These are phyloP conservation scores for Rhodotorula sp. DNA, from an alignment of 1,284 basidiomycete species.

Conservation along the genomic window DNA sequence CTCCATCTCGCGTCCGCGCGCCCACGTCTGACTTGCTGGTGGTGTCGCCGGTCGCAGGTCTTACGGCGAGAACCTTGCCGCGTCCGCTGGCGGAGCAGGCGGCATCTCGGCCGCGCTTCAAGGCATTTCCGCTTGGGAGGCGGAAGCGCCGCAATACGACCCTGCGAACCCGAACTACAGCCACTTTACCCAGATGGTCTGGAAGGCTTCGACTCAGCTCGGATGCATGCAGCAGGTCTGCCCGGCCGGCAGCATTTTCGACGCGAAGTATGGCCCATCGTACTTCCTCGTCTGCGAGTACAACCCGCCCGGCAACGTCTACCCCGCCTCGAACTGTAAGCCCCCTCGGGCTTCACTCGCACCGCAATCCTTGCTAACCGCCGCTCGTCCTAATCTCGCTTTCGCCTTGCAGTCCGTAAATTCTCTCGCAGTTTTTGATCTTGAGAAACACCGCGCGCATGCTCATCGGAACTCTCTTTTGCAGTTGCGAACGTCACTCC, in stretches of 20 bases:
- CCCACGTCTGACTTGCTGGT: too few relatives aligned
- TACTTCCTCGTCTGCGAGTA: conserved; percentile 34
- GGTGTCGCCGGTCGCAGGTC: background rate
- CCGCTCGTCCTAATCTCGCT: background rate
- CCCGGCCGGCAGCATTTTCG: conserved; percentile 25
- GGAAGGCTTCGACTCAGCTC: conserved; percentile 23
- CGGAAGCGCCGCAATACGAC: conserved; percentile 27
- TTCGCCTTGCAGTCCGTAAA: background rate
- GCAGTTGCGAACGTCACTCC: background rate
- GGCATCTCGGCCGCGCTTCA: conserved; percentile 1
- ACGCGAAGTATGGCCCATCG: conserved; percentile 24
- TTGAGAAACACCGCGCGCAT: background rate
- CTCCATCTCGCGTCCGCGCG: too few relatives aligned
- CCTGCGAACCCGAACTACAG: conserved; percentile 23
- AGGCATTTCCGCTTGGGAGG: conserved; percentile 25
- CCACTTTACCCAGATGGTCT: conserved; percentile 33
- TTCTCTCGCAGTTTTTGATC: background rate
- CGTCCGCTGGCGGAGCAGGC: conserved; percentile 8
- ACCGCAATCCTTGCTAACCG: background rate
- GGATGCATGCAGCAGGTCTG: conserved; percentile 26
- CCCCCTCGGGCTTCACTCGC: background rate
- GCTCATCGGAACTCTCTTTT: background rate
- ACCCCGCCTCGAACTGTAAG: conserved; percentile 17
- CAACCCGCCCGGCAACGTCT: conserved; percentile 24
- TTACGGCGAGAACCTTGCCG: conserved; percentile 38